Percentiles rank a stretch among this genome's conserved stretches.
Evolutionary conservation across 495 filamentous ascomycete species (phyloP).

Genomic region (Endocarpon pusillum): DNA sequence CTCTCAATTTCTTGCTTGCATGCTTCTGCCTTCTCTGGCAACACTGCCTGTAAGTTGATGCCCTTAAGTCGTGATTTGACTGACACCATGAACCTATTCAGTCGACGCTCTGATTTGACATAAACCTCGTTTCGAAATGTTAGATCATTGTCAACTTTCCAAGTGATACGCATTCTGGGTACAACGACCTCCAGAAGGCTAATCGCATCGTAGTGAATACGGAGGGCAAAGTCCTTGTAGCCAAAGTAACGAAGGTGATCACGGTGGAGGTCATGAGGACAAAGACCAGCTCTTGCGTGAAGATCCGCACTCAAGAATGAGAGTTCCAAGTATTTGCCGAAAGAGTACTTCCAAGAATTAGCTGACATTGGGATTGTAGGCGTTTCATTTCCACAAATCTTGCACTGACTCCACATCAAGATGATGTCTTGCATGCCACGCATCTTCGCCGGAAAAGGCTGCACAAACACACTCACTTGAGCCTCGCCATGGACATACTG

Average conservation of each 20-base stretch:
- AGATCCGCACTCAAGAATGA: slow-evolving; percentile 87
- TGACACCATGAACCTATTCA: slow-evolving; percentile 72
- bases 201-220: slow-evolving; percentile 83
- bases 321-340: slow-evolving; percentile 92
- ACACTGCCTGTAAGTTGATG: slow-evolving; percentile 78
- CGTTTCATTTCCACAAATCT: slow-evolving; percentile 76
- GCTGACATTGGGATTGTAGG: slow-evolving; percentile 85
- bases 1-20: slow-evolving; percentile 68
- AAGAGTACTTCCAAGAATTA: slow-evolving; percentile 95
- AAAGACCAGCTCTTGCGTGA: slow-evolving; percentile 62
- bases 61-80: slow-evolving; percentile 67
- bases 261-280: slow-evolving; percentile 80
- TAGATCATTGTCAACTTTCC: slow-evolving; percentile 92
- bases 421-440: slow-evolving; percentile 61
- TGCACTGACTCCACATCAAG: slow-evolving; percentile 96
- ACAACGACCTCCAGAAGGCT: slow-evolving; percentile 92
- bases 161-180: slow-evolving; percentile 73
- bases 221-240: slow-evolving; percentile 64
- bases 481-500: slow-evolving; percentile 96
- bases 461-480: slow-evolving; percentile 74
- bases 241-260: slow-evolving; percentile 89
- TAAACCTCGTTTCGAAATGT: slow-evolving; percentile 86
- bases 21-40: slow-evolving; percentile 65
- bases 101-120: slow-evolving; percentile 54
- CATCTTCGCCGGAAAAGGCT: slow-evolving; percentile 54